Base-by-base conservation (phyloP, 129 eudicot genomes). In the Escallonia rubra region DNA sequence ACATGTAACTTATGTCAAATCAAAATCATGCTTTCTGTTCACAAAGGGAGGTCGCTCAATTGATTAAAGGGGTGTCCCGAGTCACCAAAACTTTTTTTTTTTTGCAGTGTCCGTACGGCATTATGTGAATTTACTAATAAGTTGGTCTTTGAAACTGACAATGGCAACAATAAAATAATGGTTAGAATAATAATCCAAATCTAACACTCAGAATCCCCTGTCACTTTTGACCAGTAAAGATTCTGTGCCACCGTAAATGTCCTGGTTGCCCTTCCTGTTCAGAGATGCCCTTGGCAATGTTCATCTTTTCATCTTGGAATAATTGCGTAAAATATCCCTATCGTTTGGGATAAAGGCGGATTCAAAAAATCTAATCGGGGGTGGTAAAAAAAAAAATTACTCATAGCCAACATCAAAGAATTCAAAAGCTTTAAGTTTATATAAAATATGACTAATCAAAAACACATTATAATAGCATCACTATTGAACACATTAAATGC, bases 171-270 rank as follows among this genome's bases (percentile, higher is more conserved):
- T 41, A 68, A 41, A 70, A 34, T 70, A 69, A 2, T 59, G 5
- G 8, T 47, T 69, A 62, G 50, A 81, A 10, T 67, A 68, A 66
- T 60, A 65, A 61, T 73, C 65, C 68, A 77, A 74, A 71, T 71
- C 79, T 67, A 74, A 72, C 67, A 34, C 69, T 67, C 67, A 72
- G 69, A 79, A 50, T 70, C 70, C 81, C 64, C 63, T 64, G 45
- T 67, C 52, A 12, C 83, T 78, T 82, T 82, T 78, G 81, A 78
- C 81, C 61, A 57, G 65, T 78, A 74, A 77, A 78, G 83, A 82
- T 82, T 82, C 83, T 44, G 2, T 11, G 38, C 34, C n/a, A 11
- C 7, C 52, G 13, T 14, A 46, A 71, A 43, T 40, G 51, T 23
- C 75, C 13, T 40, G 41, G 2, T 47, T 50, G 52, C 52, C 75